These are phyloP conservation scores for Begonia loranthoides DNA, from an alignment of 306 rosid genomes.

Conservation along the genomic window DNA sequence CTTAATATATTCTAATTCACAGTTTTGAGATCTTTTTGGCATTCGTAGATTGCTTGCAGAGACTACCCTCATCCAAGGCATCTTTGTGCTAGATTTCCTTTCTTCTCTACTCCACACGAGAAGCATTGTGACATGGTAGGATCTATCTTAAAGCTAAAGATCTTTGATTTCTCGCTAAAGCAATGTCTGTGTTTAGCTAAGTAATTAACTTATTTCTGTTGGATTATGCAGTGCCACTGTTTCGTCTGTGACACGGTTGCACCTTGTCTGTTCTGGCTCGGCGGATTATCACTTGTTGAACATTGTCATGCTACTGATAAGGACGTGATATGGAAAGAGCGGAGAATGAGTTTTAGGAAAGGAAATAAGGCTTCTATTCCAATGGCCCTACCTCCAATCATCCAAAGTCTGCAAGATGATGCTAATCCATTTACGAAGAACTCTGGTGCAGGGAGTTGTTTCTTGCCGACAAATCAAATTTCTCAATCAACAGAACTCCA, in stretches of 20 bases:
- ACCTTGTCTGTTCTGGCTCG: constrained; percentile 57
- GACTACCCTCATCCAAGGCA: constrained; percentile 81
- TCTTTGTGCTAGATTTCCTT: constrained; percentile 56
- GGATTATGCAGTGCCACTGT: constrained; percentile 72
- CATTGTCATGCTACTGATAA: constrained; percentile 79
- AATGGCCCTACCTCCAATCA: constrained; percentile 9
- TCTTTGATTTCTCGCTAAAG: too few species aligned
- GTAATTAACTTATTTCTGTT: constrained; percentile 3
- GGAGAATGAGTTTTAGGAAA: constrained; percentile 30
- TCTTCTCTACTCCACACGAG: constrained; percentile 51
- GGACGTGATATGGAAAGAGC: constrained; percentile 37
- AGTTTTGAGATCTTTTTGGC: not conserved
- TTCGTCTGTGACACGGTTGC: constrained; percentile 66
- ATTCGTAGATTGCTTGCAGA: constrained; percentile 65
- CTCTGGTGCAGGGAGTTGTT: too few species aligned
- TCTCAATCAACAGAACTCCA: too few species aligned
- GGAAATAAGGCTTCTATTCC: constrained; percentile 19
- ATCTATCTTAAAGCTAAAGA: not conserved
- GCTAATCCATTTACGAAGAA: too few species aligned
- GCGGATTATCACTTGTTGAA: constrained; percentile 17
- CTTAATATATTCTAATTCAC: too few species aligned
- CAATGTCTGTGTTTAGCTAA: too few species aligned
- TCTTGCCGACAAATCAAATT: too few species aligned
- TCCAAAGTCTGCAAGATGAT: constrained; percentile 19
- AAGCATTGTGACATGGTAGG: constrained; percentile 43